Evolutionary conservation across 768 basidiomycete species (phyloP).

Genomic region (Phylloporus scabripes): DNA sequence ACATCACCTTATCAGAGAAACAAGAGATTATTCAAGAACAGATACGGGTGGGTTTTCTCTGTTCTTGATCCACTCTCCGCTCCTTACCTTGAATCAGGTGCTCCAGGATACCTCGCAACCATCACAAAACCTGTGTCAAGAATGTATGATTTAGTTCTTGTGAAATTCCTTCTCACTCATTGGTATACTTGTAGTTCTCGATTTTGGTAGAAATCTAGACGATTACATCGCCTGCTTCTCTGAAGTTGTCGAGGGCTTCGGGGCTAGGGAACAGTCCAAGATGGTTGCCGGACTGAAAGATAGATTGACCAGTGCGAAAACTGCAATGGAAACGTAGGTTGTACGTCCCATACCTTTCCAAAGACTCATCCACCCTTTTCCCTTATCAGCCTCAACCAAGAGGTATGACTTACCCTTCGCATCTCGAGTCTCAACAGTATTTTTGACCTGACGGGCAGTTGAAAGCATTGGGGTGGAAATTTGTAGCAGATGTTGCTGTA

Average conservation of each 20-base stretch:
- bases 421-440: not conserved
- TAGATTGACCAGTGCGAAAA: slow-evolving; percentile 3
- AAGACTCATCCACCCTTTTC: not conserved
- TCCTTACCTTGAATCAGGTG: slow-evolving; percentile 7
- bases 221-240: slow-evolving; percentile 14
- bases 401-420: slow-evolving; percentile 3
- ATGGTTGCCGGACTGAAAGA: slow-evolving; percentile 4
- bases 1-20: slow-evolving; percentile 6
- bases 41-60: slow-evolving; percentile 1
- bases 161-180: not conserved
- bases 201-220: slow-evolving; percentile 14
- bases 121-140: slow-evolving; percentile 17
- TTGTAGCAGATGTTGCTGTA: slow-evolving; percentile 10
- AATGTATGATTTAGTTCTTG: slow-evolving; percentile 5
- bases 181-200: slow-evolving; percentile 3
- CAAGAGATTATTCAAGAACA: slow-evolving; percentile 15
- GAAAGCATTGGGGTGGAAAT: slow-evolving; percentile 16
- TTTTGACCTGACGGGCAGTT: slow-evolving; percentile 10
- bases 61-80: not conserved
- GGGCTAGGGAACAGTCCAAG: not conserved
- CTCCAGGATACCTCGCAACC: slow-evolving; percentile 15
- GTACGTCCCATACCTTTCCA: not conserved
- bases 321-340: slow-evolving; percentile 16
- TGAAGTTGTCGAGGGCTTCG: slow-evolving; percentile 6
- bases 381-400: slow-evolving; percentile 12